Percentiles rank a stretch among this genome's conserved stretches.
These are phyloP conservation scores for Orbilia ellipsospora DNA, from an alignment of 2,329 filamentous ascomycete species.

Conservation along the genomic window DNA sequence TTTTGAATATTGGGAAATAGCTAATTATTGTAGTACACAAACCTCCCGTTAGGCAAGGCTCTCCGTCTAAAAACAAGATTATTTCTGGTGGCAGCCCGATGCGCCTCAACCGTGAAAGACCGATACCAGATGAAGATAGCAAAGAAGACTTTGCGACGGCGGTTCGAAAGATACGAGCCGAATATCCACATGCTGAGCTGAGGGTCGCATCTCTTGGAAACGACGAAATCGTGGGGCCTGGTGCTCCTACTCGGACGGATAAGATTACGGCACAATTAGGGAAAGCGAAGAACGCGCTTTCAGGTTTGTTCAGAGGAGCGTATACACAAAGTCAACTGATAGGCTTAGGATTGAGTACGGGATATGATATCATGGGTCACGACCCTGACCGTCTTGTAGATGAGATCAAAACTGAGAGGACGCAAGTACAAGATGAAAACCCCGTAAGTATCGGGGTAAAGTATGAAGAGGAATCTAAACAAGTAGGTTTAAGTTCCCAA, in stretches of 20 bases:
- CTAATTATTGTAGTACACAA: too few species aligned
- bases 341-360: neutral
- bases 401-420: neutral
- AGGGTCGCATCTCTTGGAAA: conserved; percentile 24
- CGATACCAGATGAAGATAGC: neutral
- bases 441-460: neutral
- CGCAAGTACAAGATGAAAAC: neutral
- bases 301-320: conserved; percentile 1
- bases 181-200: conserved; percentile 41
- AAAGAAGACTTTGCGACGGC: conserved; percentile 7
- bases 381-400: neutral
- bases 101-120: conserved; percentile 31
- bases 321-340: conserved; percentile 4
- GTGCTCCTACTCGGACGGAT: neutral
- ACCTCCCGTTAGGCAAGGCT: too few species aligned
- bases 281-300: conserved; percentile 14
- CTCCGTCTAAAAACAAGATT: too few species aligned
- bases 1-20: neutral
- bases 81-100: conserved; percentile 3
- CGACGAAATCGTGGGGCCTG: conserved; percentile 35
- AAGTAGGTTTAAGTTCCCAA: conserved; percentile 10
- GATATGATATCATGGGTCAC: conserved; percentile 6
- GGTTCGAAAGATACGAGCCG: conserved; percentile 4
- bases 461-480: conserved; percentile 37
- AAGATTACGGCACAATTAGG: conserved; percentile 6